phyloP scores from a whole-genome alignment of 1,284 basidiomycete genomes.

The Rhodotorula sp. region DNA sequence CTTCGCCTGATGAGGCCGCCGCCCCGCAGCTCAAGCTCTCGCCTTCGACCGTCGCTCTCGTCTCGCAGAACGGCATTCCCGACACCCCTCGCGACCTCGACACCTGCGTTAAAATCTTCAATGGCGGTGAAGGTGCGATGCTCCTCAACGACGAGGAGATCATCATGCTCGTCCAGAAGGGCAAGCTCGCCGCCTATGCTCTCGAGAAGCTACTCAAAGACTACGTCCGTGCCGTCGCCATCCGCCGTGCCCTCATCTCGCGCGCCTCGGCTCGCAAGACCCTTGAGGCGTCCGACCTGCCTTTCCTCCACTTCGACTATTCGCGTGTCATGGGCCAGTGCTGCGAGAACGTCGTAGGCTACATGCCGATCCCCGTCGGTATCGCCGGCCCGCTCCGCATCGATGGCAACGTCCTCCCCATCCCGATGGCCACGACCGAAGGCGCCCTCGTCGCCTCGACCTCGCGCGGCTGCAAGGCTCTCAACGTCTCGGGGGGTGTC shows the following conservation, averaged over 20 bases:
- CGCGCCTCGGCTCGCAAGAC: slow-evolving; percentile 82
- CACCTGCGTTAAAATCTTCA: slow-evolving; percentile 81
- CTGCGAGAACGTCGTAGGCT: slow-evolving; percentile 99
- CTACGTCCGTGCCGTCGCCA: slow-evolving; percentile 77
- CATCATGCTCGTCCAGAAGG: slow-evolving; percentile 81
- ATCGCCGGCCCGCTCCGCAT: slow-evolving; percentile 93
- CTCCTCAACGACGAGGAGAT: slow-evolving; percentile 89
- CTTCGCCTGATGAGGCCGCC: slow-evolving; percentile 6
- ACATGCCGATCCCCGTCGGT: slow-evolving; percentile 92
- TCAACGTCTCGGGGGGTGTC: slow-evolving; percentile 93
- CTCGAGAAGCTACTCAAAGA: slow-evolving; percentile 90
- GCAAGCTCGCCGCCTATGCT: slow-evolving; percentile 90
- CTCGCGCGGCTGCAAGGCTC: slow-evolving; percentile 94
- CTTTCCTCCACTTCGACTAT: slow-evolving; percentile 88
- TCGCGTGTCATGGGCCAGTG: slow-evolving; percentile 92
- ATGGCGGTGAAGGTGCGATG: slow-evolving; percentile 62
- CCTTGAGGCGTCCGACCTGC: slow-evolving; percentile 79
- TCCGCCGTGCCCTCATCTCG: slow-evolving; percentile 87
- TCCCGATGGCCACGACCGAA: slow-evolving; percentile 99
- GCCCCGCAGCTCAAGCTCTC: slow-evolving; percentile 35
- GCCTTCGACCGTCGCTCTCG: slow-evolving; percentile 53
- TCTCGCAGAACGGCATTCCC: slow-evolving; percentile 33
- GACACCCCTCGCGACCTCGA: slow-evolving; percentile 55
- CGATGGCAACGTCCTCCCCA: slow-evolving; percentile 80
- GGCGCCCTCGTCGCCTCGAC: slow-evolving; percentile 97